Base-by-base conservation (phyloP, 1,139 yeast species). In the Blastobotrys illinoisensis region DNA sequence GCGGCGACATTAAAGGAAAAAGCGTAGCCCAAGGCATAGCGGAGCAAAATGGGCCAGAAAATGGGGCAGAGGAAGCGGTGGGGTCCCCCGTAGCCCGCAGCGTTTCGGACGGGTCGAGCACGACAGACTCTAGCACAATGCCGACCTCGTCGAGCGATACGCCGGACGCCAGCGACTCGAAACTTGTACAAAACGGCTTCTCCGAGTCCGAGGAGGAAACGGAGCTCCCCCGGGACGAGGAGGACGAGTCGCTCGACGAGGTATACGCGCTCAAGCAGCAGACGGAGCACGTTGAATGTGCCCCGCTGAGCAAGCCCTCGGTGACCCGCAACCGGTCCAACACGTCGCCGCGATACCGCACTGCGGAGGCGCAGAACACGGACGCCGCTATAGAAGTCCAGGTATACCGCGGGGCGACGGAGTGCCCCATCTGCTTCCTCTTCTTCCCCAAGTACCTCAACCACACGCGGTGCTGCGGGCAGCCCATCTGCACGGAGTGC, bases 401-500 rank as follows among this genome's bases (percentile, higher is more conserved):
- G 53, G 71, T 91, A 21, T 91, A 91, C 71, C 73, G 81, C 51
- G 74, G 80, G 54, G 81, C 88, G 1, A 72, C 78, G 28, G 99
- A 93, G 66, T 93, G 99, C 68, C 98, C 99, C 9, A 93, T 93
- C 61, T 93, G 99, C 67, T 93, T 93, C 69, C 77, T 93, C 20
- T 88, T 79, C 67, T 88, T 86, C 67, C 99, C 99, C 0, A 77
- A 79, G 49, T 82, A 83, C 64, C 73, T 91, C 61, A 93, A 93
- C 72, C 70, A 79, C 52, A 86, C 96, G n/a, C 77, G 96, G 49
- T 93, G 99, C 70, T 93, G 99, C 68, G 79, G 82, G 51, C 98
- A 93, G 69, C 93, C 96, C 1, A 90, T 93, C 20, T 93, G 99
- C 71, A 81, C 97, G 1, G 99, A 93, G 71, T 93, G 99, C 69